These are phyloP conservation scores for Thermothelomyces thermophilus DNA, from an alignment of 2,329 filamentous ascomycete species.

Conservation along the genomic window DNA sequence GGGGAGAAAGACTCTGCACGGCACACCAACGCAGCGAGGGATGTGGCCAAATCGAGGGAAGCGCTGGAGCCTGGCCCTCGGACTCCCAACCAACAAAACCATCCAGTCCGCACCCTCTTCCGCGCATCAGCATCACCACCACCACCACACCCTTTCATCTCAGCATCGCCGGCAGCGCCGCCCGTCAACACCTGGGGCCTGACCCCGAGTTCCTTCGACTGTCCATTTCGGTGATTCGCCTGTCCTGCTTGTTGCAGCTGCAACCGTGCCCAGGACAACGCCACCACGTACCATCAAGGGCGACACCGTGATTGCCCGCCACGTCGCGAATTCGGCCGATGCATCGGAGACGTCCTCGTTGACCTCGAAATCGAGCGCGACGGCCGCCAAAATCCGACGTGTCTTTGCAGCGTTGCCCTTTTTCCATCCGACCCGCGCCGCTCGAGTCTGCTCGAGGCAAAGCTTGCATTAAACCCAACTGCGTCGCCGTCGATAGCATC, in stretches of 20 bases:
- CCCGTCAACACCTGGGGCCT: constrained; percentile 1
- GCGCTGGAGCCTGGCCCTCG: constrained; percentile 22
- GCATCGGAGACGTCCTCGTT: background rate
- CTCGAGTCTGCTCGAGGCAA: background rate
- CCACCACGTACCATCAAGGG: constrained; percentile 4
- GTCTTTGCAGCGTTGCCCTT: background rate
- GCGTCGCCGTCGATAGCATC: background rate
- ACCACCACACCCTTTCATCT: constrained; percentile 11
- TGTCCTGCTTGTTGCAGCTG: constrained; percentile 11
- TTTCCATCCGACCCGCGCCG: background rate
- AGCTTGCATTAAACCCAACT: background rate
- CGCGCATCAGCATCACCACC: constrained; percentile 13
- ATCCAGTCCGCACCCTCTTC: constrained; percentile 13
- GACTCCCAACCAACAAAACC: constrained; percentile 20
- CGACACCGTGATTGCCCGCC: background rate
- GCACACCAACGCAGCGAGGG: constrained; percentile 25
- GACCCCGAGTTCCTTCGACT: constrained; percentile 17
- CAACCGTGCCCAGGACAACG: constrained; percentile 3
- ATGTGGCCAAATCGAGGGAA: constrained; percentile 27
- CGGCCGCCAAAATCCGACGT: constrained; percentile 3
- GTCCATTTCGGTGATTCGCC: constrained; percentile 15
- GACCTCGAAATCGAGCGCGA: background rate
- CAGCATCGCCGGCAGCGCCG: constrained; percentile 19
- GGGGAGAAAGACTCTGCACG: constrained; percentile 24
- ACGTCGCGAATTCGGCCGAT: constrained; percentile 15